phyloP scores from a whole-genome alignment of 116 monocot species.

The Dioscorea cayenensis region DNA sequence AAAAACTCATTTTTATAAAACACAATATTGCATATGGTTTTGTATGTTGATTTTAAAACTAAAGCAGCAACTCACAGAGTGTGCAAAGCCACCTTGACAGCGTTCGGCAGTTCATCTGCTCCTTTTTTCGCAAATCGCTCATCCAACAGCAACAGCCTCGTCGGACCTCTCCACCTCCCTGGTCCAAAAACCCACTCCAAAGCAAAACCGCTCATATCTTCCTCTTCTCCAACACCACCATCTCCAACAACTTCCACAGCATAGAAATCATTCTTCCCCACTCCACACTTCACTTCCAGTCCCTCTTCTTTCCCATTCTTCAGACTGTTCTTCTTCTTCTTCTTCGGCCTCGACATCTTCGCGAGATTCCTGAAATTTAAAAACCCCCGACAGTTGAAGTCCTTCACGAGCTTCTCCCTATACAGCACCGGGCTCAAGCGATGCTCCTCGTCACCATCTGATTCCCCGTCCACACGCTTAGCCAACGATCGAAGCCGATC shows the following conservation, averaged over 20 bases:
- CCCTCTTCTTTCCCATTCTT: conserved; percentile 1
- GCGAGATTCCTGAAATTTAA: conserved; percentile 77
- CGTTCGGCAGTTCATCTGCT: conserved; percentile 57
- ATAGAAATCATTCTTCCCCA: conserved; percentile 26
- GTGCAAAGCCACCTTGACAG: conserved; percentile 58
- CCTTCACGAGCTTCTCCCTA: conserved; percentile 77
- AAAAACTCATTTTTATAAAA: neutral
- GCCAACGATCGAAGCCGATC: conserved; percentile 22
- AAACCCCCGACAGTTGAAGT: conserved; percentile 81
- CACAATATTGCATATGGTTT: neutral
- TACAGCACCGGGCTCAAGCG: conserved; percentile 53
- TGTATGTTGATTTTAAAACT: neutral
- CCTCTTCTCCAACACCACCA: conserved; percentile 15
- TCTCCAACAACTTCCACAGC: conserved; percentile 41
- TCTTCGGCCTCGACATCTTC: conserved; percentile 76
- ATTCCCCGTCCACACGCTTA: neutral
- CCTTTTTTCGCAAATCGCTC: conserved; percentile 46
- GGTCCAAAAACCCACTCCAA: conserved; percentile 43
- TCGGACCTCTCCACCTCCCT: conserved; percentile 65
- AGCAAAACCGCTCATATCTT: conserved; percentile 57
- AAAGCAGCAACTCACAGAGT: conserved; percentile 28
- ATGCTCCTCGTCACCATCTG: conserved; percentile 2
- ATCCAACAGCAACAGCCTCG: conserved; percentile 78
- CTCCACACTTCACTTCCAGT: conserved; percentile 8
- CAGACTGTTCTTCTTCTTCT: conserved; percentile 46